Base-by-base conservation (phyloP, 2,329 filamentous ascomycete genomes). In the Talaromyces pinophilus region DNA sequence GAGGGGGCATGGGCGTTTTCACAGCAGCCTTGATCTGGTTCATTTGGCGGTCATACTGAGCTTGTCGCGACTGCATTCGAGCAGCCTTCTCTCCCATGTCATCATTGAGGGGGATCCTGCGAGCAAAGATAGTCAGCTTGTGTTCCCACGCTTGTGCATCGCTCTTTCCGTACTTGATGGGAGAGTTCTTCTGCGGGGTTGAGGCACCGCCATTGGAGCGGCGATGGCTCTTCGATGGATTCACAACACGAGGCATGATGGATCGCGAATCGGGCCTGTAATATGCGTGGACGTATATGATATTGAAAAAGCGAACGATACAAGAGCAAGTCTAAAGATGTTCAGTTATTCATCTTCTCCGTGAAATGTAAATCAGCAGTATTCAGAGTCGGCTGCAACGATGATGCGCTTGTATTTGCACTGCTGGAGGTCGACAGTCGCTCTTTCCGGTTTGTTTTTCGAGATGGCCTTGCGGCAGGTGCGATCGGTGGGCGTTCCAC, bases 21-120 rank as follows among this genome's bases (percentile, higher is more conserved):
- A 79, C 90, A 55, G 92, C 91, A 11, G 91, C 90, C 78, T 93
- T 92, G 72, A 98, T 90, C 76, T 96, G 89, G 80, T 95, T 95
- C 84, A 96, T 92, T 77, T 97, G 93, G 72, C 90, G 90, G 77
- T 96, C 92, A 77, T 97, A 91, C 35, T 92, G 87, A 40, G 92
- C 92, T 81, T 96, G 92, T 74, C 95, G 90, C 68, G 92, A 93
- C 75, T 95, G 91, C 74, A 94, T 84, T 60, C 95, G 90, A 72
- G 90, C 90, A 59, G 93, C 93, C 79, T 96, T 97, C 81, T 99
- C 95, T 72, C 90, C 88, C 68, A 88, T 89, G 84, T 99, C 95
- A 82, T 99, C 95, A 82, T 98, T 98, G 69, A 99, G 87, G 42
- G 95, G 93, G 67, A 99, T 96, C 77, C 92, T 96, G 64, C 65